phyloP scores from a whole-genome alignment of 2,329 filamentous ascomycete genomes.

The Knoxdaviesia capensis region DNA sequence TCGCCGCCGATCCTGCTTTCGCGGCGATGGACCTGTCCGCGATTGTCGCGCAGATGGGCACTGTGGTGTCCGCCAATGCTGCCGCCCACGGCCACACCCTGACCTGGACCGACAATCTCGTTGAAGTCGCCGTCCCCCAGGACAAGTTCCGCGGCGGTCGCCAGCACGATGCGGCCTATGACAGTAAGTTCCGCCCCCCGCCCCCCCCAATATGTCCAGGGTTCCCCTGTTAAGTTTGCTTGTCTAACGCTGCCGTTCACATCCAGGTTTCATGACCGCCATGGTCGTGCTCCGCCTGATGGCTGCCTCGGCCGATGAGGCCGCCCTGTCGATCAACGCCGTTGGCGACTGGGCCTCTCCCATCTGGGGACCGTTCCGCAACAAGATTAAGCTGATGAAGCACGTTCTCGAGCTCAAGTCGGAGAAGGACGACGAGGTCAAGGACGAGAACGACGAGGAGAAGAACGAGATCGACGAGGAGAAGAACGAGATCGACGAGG shows the following conservation, averaged over 20 bases:
- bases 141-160: constrained; percentile 5
- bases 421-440: too few species aligned
- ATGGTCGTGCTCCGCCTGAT: constrained; percentile 11
- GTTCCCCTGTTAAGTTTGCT: neutral
- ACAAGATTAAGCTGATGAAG: constrained; percentile 7
- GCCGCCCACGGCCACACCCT: too few species aligned
- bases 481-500: too few species aligned
- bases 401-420: too few species aligned
- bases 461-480: too few species aligned
- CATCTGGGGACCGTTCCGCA: constrained; percentile 8
- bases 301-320: neutral
- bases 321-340: neutral
- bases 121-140: constrained; percentile 21
- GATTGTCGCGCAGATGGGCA: constrained; percentile 9
- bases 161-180: constrained; percentile 38
- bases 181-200: constrained; percentile 19
- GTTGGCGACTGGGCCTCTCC: constrained; percentile 7
- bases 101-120: neutral
- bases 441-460: too few species aligned
- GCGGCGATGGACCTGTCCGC: constrained; percentile 20
- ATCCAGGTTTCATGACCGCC: constrained; percentile 20
- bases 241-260: constrained; percentile 2
- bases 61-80: too few species aligned
- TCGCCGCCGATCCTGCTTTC: constrained; percentile 9
- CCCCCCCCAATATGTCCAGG: neutral